phyloP scores from a whole-genome alignment of 306 rosid species.

The Sindora glabra region DNA sequence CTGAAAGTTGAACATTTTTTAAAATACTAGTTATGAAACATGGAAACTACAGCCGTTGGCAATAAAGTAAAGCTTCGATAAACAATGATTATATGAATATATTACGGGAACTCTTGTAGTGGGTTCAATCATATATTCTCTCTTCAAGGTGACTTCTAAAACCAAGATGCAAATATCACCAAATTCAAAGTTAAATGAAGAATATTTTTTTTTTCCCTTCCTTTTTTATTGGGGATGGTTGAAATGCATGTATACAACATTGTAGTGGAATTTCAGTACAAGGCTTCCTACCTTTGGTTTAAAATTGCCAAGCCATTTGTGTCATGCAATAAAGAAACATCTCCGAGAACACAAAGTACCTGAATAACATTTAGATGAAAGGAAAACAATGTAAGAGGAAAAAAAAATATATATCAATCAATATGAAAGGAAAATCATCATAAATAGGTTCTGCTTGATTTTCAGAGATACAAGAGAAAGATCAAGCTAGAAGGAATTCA shows the following conservation, averaged over 20 bases:
- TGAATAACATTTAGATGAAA: slow-evolving; percentile 29
- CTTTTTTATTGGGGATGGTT: neutral
- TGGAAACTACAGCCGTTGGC: neutral
- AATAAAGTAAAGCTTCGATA: neutral
- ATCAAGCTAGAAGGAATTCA: neutral
- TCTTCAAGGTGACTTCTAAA: neutral
- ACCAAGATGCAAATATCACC: neutral
- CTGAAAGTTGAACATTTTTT: slow-evolving; percentile 34
- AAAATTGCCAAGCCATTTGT: slow-evolving; percentile 84
- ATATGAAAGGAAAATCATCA: neutral
- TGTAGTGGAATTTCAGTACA: slow-evolving; percentile 10
- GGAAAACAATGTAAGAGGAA: slow-evolving; percentile 1
- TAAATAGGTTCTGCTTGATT: neutral
- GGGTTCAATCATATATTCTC: neutral
- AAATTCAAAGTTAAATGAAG: neutral
- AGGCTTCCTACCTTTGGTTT: slow-evolving; percentile 57
- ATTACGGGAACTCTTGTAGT: neutral
- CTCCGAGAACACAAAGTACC: slow-evolving; percentile 87
- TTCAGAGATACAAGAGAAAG: neutral
- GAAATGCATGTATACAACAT: neutral
- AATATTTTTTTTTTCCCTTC: neutral
- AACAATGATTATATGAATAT: neutral
- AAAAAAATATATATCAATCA: slow-evolving; percentile 1
- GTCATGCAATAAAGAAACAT: slow-evolving; percentile 87
- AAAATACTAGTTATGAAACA: slow-evolving; percentile 1